Evolutionary conservation across 331 rosid genomes (phyloP), one percentile per base, ranked within the genome.

Genomic region (Stylosanthes scabra): DNA sequence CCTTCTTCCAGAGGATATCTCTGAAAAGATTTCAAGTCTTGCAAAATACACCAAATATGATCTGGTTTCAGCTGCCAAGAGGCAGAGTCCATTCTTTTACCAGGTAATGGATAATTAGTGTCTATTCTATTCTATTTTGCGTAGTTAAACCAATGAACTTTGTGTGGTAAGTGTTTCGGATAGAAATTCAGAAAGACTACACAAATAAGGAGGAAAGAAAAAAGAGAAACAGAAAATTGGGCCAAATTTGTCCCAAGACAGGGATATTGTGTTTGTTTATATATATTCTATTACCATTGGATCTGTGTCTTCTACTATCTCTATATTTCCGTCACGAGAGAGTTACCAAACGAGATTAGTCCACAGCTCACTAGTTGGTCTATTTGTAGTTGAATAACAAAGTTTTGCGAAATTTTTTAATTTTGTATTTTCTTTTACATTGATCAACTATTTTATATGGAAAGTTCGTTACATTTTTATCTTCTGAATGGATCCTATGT

Each of bases 31-130:
- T 51, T 65, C 71, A 37, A 58, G 40, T 37, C 85, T 87, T 72
- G 86, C 75, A 70, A 94, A 88, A 54, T 70, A 75, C 83, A 87
- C 93, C 79, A 87, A 87, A 66, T 94, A 94, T 87, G 93, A 94
- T 88, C 82, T 94, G 70, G 81, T 88, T 83, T 83, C 93, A 8
- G 95, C 97, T 64, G 93, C 81, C 69, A 90, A 82, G 86, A 90
- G 97, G 80, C 97, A 94, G 85, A 67, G 69, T 68, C 96, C 99
- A 44, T 94, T 94, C 88, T 88, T 72, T 78, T 88, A 88, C 86
- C 97, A 94, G 97, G 99, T 94, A 91, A 79, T 13, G 15, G 39
- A 72, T 58, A 74, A 15, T 28, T 25, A 66, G 25, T 6, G 29
- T n/a, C n/a, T n/a, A n/a, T n/a, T 41, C 76, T 40, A 20, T 44